Evolutionary conservation across 108 stramenopile species (phyloP), one percentile per base, ranked within the genome.

Genomic region (Discostella stelligeroides): DNA sequence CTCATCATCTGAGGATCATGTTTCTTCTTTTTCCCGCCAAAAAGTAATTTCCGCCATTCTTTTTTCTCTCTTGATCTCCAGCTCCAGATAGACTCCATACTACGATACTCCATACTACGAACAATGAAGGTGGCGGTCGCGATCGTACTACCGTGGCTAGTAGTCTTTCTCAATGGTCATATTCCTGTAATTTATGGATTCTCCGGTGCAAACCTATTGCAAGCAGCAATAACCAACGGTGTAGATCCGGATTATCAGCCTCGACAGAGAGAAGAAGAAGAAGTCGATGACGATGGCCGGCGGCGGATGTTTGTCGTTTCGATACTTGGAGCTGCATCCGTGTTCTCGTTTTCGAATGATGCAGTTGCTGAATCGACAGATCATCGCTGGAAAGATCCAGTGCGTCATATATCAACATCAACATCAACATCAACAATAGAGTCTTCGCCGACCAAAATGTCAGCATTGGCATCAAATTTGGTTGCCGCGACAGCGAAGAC

Each of bases 291-390:
- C 13, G 28, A 15, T 28, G 53, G 25, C 53, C 27, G 27, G 13
- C 25, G 24, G 27, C 53, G 24, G 53, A 11, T 25, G 18, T 60
- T 67, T 59, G 41, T 75, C 54, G 49, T 47, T 20, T 54, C 73
- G 2, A 28, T 67, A n/a, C 23, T 75, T 39, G 59, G 73, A 15
- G 65, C 66, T 6, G 60, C 73, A 6, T 67, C 66, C 18, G 18
- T 75, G 48, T 18, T 75, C 43, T 59, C 73, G 17, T 28, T 61
- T 0, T 21, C 64, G 10, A 66, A 75, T 13, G 42, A 60, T 66
- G 65, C 66, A 42, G 45, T 39, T 27, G 73, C 73, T 24, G 39
- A 17, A 40, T 7, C 43, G 6, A 21, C 15, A n/a, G n/a, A 12
- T 4, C 25, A 37, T 15, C 56, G 4, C 20, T 58, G 18, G 38